Base-by-base conservation (phyloP, 257 asterid species). In the Eustoma russellianum region DNA sequence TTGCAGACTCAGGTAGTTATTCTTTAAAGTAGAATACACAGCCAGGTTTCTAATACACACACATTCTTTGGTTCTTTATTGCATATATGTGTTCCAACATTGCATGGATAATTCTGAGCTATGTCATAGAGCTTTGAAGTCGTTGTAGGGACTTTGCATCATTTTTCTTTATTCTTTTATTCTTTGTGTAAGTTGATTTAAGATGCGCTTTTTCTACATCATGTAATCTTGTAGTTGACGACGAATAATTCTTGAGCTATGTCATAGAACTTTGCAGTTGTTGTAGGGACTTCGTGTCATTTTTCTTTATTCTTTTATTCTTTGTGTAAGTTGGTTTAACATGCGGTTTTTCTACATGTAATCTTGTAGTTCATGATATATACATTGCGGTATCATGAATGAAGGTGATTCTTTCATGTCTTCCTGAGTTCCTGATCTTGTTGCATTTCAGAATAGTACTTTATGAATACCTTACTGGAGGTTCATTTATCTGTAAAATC, bases 31-130 rank as follows among this genome's bases (percentile, higher is more conserved):
- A 59, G 43, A 30, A 66, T 62, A 57, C 64, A 60, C 46, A 61
- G 66, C 41, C 61, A 57, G 61, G 75, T 79, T 76, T 77, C 69
- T 80, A 71, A 72, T 70, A 73, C 69, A 77, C 74, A 71, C 59
- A 50, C 63, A 84, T 81, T 85, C 83, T 71, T 84, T 85, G 69
- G 77, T 84, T 81, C 79, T 74, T 71, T 75, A 65, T 47, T 76
- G 94, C 84, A 80, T 84, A 78, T 80, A 76, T 18, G 13, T 54
- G 43, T 53, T 54, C 41, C 46, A 53, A 33, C 43, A 43, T 47
- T 17, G 47, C 52, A 28, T 17, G 55, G 44, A 55, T 43, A 30
- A 54, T 48, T 63, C 48, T 18, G 46, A 54, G 50, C 28, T 46
- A 41, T 19, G 30, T 62, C 43, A 47, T 56, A 64, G 19, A 52